A percentile compares a stretch with the other conserved stretches of the same genome.
phyloP scores from a whole-genome alignment of 2,329 filamentous ascomycete species.

The Esteya vermicola region DNA sequence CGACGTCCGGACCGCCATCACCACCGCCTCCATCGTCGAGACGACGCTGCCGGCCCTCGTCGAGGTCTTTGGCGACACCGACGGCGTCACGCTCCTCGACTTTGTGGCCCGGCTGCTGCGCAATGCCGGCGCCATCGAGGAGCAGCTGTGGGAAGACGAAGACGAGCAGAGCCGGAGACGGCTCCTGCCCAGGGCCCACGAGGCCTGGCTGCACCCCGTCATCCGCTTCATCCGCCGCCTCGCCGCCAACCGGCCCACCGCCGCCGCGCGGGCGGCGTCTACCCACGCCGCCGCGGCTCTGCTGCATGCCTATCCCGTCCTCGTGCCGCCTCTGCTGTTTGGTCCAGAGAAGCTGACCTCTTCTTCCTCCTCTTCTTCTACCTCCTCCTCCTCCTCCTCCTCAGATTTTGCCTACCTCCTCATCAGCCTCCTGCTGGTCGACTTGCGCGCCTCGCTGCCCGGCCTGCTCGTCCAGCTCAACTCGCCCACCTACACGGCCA shows the following conservation, averaged over 20 bases:
- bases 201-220: conserved; percentile 37
- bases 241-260: conserved; percentile 38
- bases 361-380: not conserved
- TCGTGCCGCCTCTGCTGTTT: conserved; percentile 37
- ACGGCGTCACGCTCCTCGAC: conserved; percentile 42
- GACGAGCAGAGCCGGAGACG: conserved; percentile 19
- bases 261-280: conserved; percentile 41
- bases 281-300: conserved; percentile 43
- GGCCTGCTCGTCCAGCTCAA: conserved; percentile 44
- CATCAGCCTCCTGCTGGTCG: conserved; percentile 50
- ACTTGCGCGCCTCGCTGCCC: conserved; percentile 49
- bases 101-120: conserved; percentile 41
- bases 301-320: conserved; percentile 37
- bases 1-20: conserved; percentile 17
- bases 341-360: conserved; percentile 17
- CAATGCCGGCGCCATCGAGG: conserved; percentile 20
- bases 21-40: conserved; percentile 24
- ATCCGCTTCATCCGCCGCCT: conserved; percentile 35
- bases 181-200: conserved; percentile 15
- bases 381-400: not conserved
- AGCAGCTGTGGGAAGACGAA: not conserved
- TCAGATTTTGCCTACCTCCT: conserved; percentile 42
- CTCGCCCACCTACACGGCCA: conserved; percentile 32
- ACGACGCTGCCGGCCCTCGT: conserved; percentile 31
- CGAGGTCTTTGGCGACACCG: conserved; percentile 41